Conservation (phyloP, 352 stramenopile genomes). For the Globisporangium orthogonon region DNA sequence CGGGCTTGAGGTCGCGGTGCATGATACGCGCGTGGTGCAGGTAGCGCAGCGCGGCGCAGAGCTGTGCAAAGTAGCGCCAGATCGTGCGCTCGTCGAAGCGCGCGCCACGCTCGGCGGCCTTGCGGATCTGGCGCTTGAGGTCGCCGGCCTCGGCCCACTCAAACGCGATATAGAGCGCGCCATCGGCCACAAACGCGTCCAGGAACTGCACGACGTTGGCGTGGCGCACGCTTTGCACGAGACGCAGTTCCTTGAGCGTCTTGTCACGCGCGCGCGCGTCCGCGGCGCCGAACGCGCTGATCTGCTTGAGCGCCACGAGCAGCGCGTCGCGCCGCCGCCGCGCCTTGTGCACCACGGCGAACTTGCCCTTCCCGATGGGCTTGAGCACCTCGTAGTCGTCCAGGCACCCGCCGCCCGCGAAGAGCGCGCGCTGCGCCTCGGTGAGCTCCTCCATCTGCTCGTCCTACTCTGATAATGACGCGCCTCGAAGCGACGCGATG, state of each 20-base stretch:
- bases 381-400: constrained; percentile 82
- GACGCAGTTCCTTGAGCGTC: constrained; percentile 77
- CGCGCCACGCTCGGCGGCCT: constrained; percentile 77
- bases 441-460: constrained; percentile 64
- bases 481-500: not conserved
- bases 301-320: constrained; percentile 91
- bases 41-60: constrained; percentile 82
- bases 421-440: constrained; percentile 62
- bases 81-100: constrained; percentile 91
- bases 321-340: constrained; percentile 55
- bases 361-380: constrained; percentile 91
- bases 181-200: constrained; percentile 87
- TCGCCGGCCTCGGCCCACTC: constrained; percentile 92
- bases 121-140: constrained; percentile 90
- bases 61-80: constrained; percentile 92
- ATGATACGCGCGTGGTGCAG: constrained; percentile 90
- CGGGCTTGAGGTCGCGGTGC: constrained; percentile 92
- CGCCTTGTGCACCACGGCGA: constrained; percentile 90
- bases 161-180: constrained; percentile 92
- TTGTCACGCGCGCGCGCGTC: constrained; percentile 88
- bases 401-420: constrained; percentile 43
- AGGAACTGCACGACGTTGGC: constrained; percentile 91
- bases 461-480: not conserved
- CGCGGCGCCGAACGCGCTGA: constrained; percentile 90
- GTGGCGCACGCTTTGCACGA: constrained; percentile 88